Base-by-base conservation (phyloP, 306 rosid species). In the Cucurbita moschata region DNA sequence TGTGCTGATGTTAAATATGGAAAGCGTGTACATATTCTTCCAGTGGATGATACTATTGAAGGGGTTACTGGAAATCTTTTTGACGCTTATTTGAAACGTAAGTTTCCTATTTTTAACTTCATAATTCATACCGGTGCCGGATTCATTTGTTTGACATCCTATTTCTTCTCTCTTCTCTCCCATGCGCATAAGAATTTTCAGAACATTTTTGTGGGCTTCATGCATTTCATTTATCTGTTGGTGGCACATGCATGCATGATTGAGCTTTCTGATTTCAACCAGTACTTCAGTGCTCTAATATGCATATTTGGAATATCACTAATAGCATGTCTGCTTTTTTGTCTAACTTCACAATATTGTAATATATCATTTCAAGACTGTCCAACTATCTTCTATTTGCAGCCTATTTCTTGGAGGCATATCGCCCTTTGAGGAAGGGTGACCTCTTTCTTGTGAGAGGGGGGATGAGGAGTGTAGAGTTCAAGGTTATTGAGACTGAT, bases 401-500 rank as follows among this genome's bases (percentile, higher is more conserved):
- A 93, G 98, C 98, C 66, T 94, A 94, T 84, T 94, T 94, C 80
- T 73, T 94, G 72, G 95, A 94, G 85, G 95, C 96, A 58, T 94
- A 90, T 81, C 87, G 97, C 7, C 98, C 98, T 0, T 89, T 89
- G 83, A 90, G 97, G 78, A 94, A 94, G 79, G 98, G 97, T 26
- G 97, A 94, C 59, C 53, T 90, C 76, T 94, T 94, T 83, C 98
- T 94, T 70, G 96, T 94, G 56, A 86, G 97, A 85, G 96, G 98
- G n/a, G 98, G 97, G 55, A 94, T 94, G 97, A 84, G 97, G 84
- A 91, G 96, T 79, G 87, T 94, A n/a, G 98, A 94, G 73, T 94
- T 94, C 83, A 94, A 94, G 91, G 95, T 94, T 80, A 86, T 94
- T 81, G 97, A 94, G 84, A 90, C 95, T 1, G 98, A 94, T 26